Conservation (phyloP, 2,329 filamentous ascomycete species). For the Fusarium graminum region DNA sequence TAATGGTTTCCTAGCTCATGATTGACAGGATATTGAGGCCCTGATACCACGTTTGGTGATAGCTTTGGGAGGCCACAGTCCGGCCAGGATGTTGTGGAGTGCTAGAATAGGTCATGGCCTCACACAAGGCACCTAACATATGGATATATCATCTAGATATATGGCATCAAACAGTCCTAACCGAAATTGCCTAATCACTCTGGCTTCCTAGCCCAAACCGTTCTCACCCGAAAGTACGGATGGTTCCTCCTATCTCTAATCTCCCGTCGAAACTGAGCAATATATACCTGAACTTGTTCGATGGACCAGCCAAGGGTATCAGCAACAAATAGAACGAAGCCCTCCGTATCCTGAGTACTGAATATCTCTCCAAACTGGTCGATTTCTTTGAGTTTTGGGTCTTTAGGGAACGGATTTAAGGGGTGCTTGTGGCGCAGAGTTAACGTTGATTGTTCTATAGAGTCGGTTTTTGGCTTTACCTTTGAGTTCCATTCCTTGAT, state of each 20-base stretch:
- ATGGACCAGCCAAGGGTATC: conserved; percentile 32
- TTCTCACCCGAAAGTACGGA: conserved; percentile 21
- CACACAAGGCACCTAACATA: neutral
- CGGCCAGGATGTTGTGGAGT: conserved; percentile 5
- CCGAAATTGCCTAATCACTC: neutral
- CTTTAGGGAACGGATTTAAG: conserved; percentile 36
- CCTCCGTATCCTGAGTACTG: conserved; percentile 38
- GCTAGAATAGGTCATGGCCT: neutral
- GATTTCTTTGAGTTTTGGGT: conserved; percentile 36
- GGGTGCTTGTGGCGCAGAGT: neutral
- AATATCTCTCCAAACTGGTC: conserved; percentile 40
- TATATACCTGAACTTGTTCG: conserved; percentile 33
- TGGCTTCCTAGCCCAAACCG: conserved; percentile 26
- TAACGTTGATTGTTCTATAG: neutral
- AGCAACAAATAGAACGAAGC: conserved; percentile 34
- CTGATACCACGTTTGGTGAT: conserved; percentile 17
- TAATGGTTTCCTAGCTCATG: conserved; percentile 14
- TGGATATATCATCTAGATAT: neutral
- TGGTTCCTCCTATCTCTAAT: conserved; percentile 29
- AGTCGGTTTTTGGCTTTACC: neutral
- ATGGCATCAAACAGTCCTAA: neutral
- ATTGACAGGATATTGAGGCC: conserved; percentile 14
- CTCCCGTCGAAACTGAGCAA: conserved; percentile 31
- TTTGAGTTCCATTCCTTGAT: conserved; percentile 40
- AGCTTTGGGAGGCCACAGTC: conserved; percentile 25